Evolutionary conservation across 768 basidiomycete species (phyloP).

Genomic region (Cystobasidium ongulense): DNA sequence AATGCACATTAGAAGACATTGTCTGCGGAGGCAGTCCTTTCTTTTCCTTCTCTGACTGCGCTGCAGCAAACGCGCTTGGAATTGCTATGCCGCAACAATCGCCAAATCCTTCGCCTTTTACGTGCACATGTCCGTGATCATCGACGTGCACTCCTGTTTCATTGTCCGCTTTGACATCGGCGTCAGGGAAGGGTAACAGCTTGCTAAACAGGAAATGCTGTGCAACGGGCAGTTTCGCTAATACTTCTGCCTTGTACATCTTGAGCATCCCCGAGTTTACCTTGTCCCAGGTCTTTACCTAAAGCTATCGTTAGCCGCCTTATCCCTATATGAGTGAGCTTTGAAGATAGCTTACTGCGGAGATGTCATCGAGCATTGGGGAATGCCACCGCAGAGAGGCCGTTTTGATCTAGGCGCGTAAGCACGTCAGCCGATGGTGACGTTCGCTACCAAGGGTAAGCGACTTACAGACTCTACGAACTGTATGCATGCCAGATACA

Average conservation of each 20-base stretch:
- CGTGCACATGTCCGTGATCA: conserved; percentile 40
- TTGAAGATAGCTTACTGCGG: conserved; percentile 26
- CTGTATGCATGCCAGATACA: conserved; percentile 90
- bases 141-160: conserved; percentile 34
- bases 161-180: neutral
- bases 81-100: conserved; percentile 88
- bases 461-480: conserved; percentile 71
- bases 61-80: conserved; percentile 72
- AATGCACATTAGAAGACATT: conserved; percentile 55
- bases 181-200: conserved; percentile 49
- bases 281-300: conserved; percentile 69
- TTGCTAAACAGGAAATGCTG: conserved; percentile 95
- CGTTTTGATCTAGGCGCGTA: conserved; percentile 66
- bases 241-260: conserved; percentile 92
- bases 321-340: neutral
- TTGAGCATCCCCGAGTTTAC: conserved; percentile 94
- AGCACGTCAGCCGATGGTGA: neutral
- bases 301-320: neutral
- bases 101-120: conserved; percentile 58
- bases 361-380: conserved; percentile 94
- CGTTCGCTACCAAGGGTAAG: neutral
- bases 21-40: conserved; percentile 44
- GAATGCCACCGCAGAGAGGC: conserved; percentile 96
- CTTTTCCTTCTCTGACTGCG: conserved; percentile 52
- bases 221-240: conserved; percentile 87